Evolutionary conservation across 805 yeast species (phyloP).

Genomic region (Candida quercuum): DNA sequence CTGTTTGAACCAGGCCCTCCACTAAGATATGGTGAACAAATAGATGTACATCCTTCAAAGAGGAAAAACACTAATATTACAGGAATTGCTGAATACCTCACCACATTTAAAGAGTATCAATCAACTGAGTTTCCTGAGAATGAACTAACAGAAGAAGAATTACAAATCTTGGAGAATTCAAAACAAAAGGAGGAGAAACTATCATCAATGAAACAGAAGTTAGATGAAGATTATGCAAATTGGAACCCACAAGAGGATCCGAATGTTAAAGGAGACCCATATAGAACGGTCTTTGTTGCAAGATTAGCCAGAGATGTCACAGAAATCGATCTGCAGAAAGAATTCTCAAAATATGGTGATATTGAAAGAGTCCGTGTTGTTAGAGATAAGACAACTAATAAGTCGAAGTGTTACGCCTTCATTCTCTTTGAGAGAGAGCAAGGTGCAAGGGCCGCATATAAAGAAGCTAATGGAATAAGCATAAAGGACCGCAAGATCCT

Average conservation of each 20-base stretch:
- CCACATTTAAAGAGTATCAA: conserved; percentile 24
- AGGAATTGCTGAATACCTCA: conserved; percentile 17
- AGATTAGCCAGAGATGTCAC: conserved; percentile 59
- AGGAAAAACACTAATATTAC: conserved; percentile 16
- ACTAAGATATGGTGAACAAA: conserved; percentile 12
- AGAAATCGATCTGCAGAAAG: conserved; percentile 63
- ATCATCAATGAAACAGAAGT: conserved; percentile 18
- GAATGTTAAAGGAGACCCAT: conserved; percentile 65
- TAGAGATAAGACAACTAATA: conserved; percentile 43
- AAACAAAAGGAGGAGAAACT: conserved; percentile 22
- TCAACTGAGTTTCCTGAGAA: conserved; percentile 12
- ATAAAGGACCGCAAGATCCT: conserved; percentile 50
- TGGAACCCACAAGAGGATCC: conserved; percentile 60
- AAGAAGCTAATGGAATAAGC: conserved; percentile 48
- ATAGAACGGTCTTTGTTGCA: conserved; percentile 70
- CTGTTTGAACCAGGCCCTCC: conserved; percentile 32
- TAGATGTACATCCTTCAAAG: conserved; percentile 13
- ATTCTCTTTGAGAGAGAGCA: conserved; percentile 57
- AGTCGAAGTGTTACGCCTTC: conserved; percentile 81
- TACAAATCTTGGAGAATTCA: conserved; percentile 24
- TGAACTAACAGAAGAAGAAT: conserved; percentile 24
- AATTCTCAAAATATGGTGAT: conserved; percentile 61
- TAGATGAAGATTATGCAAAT: conserved; percentile 30
- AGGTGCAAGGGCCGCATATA: conserved; percentile 58
- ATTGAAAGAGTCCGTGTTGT: conserved; percentile 60